These are phyloP conservation scores for Silene latifolia DNA, from an alignment of 148 eudicot species.

Conservation along the genomic window DNA sequence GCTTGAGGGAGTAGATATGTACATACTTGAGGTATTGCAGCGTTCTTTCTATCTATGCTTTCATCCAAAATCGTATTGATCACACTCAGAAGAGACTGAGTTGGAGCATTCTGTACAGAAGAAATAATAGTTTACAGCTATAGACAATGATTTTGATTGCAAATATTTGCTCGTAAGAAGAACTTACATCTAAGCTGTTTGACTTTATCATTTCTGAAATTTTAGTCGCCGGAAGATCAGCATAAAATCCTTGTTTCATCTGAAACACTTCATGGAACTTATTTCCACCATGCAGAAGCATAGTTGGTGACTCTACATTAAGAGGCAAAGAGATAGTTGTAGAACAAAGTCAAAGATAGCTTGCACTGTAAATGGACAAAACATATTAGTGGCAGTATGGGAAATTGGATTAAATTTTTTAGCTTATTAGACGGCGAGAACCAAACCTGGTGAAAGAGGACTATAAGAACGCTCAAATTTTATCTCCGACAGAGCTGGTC, in stretches of 20 bases:
- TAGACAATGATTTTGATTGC: background rate
- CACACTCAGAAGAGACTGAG: conserved; percentile 85
- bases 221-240: conserved; percentile 71
- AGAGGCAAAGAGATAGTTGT: background rate
- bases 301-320: conserved; percentile 47
- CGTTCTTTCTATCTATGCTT: conserved; percentile 72
- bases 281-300: conserved; percentile 53
- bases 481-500: conserved; percentile 37
- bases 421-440: background rate
- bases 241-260: conserved; percentile 60
- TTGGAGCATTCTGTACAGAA: conserved; percentile 81
- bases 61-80: conserved; percentile 85
- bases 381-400: background rate
- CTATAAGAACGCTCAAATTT: conserved; percentile 45
- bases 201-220: conserved; percentile 87
- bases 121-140: background rate
- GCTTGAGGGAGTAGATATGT: background rate
- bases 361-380: background rate
- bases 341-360: conserved; percentile 3
- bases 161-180: conserved; percentile 3
- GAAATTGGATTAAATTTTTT: background rate
- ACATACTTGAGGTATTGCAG: conserved; percentile 82
- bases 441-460: conserved; percentile 53
- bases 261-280: conserved; percentile 86
- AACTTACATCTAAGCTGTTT: conserved; percentile 80